A percentile compares a stretch with the other conserved stretches of the same genome.
These are phyloP conservation scores for Allium sativum DNA, from an alignment of 106 monocot genomes.

Conservation along the genomic window DNA sequence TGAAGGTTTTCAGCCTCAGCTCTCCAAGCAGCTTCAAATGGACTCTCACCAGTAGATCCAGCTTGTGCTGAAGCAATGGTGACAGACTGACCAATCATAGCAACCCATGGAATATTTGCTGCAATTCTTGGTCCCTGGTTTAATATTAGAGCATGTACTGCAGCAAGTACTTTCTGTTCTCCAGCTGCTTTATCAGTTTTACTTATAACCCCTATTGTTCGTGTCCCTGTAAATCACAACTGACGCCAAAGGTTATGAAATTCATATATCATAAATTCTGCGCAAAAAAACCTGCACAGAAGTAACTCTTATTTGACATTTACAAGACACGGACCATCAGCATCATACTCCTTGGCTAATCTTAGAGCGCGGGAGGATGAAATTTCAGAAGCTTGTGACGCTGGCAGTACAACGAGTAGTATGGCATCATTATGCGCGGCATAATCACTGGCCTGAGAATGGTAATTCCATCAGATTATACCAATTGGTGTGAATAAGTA, in stretches of 20 bases:
- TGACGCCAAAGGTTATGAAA: background rate
- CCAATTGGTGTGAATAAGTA: background rate
- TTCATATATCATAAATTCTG: too few relatives aligned
- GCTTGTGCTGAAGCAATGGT: conserved; percentile 82
- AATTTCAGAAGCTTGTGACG: conserved; percentile 74
- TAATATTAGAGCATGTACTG: conserved; percentile 61
- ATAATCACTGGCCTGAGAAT: conserved; percentile 55
- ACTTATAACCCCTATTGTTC: conserved; percentile 84
- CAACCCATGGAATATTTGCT: conserved; percentile 81
- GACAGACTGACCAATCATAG: conserved; percentile 83
- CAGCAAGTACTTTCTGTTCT: conserved; percentile 62
- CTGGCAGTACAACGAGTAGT: conserved; percentile 73
- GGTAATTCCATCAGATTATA: background rate
- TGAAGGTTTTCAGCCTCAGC: conserved; percentile 75
- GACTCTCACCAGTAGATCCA: conserved; percentile 73
- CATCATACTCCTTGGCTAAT: conserved; percentile 70
- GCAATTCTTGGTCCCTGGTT: conserved; percentile 71
- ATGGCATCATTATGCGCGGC: conserved; percentile 88
- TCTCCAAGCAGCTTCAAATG: conserved; percentile 91
- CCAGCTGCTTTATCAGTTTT: conserved; percentile 89
- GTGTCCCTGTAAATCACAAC: conserved; percentile 29
- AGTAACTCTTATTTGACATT: too few relatives aligned
- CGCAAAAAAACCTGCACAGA: too few relatives aligned
- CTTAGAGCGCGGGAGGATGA: conserved; percentile 76
- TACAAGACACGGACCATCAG: conserved; percentile 47